Base-by-base conservation (phyloP, 2,329 filamentous ascomycete species). In the Setomelanomma holmii region DNA sequence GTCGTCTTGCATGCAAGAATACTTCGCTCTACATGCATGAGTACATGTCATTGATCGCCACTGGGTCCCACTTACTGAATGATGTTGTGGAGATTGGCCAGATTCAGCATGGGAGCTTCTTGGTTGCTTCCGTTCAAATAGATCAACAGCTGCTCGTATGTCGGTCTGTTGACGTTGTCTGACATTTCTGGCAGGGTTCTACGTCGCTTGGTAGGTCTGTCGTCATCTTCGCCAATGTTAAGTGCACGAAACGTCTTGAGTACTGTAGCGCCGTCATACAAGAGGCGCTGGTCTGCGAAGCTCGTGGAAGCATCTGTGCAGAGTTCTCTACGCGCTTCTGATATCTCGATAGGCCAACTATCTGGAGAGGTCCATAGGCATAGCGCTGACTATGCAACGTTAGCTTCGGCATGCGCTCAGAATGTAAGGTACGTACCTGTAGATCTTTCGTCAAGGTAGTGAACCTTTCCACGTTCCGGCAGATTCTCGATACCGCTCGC, bases 281-380 rank as follows among this genome's bases (percentile, higher is more conserved):
- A 54, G 21, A 75, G 55, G 12, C 63, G 53, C 6, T 49, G 40
- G n/a, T 64, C 56, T 12, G 61, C 59, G 40, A 73, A 73, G 22
- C 48, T 55, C 24, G 40, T 39, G 7, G 52, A 47, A 1, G 49
- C 53, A 43, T 64, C 55, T 5, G 61, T 55, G 35, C 57, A 66
- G 10, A 75, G 55, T 12, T 56, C 55, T 33, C 55, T 51, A 6
- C 67, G 64, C 10, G 70, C 33, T 12, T 60, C 56, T 19, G 58
- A 48, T 7, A 72, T 53, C 14, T 63, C 56, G 12, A 47, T 35
- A 16, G 69, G 61, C 70, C 70, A 71, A 20, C 54, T 35, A 40
- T 58, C 64, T 12, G 63, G 60, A 5, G 53, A 50, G 1, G 66
- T 72, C 70, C 70, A 75, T 27, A 75, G 55, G 49, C 70, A 73